Evolutionary conservation across 495 filamentous ascomycete species (phyloP).

Genomic region (Hypoxylon subgilvum): DNA sequence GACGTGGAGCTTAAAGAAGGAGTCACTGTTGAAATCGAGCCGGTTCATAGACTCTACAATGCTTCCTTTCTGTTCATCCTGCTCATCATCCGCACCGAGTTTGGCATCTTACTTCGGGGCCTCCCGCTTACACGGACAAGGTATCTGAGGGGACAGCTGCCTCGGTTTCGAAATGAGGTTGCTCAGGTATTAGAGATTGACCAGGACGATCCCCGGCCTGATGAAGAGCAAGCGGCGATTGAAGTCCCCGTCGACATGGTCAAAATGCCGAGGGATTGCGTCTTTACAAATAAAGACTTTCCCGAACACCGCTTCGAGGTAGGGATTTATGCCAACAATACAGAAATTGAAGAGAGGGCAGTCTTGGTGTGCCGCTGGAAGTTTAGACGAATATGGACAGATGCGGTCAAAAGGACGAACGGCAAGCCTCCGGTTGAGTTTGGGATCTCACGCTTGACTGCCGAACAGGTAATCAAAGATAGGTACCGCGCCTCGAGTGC

Average conservation of each 20-base stretch:
- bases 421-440: conserved; percentile 43
- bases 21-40: conserved; percentile 45
- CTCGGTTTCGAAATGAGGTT: conserved; percentile 59
- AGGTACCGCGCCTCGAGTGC: conserved; percentile 23
- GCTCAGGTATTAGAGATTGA: conserved; percentile 57
- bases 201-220: conserved; percentile 46
- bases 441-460: conserved; percentile 31
- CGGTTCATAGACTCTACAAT: conserved; percentile 19
- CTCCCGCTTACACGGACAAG: conserved; percentile 46
- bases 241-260: conserved; percentile 48
- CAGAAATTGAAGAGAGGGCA: conserved; percentile 37
- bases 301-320: conserved; percentile 43
- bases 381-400: conserved; percentile 35
- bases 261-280: conserved; percentile 47
- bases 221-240: conserved; percentile 52
- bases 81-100: conserved; percentile 40
- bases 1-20: conserved; percentile 34
- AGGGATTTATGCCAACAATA: conserved; percentile 19
- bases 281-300: conserved; percentile 61
- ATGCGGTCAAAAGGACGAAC: conserved; percentile 11
- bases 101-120: conserved; percentile 48
- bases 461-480: conserved; percentile 36
- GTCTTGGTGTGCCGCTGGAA: conserved; percentile 50
- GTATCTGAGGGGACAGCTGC: conserved; percentile 49
- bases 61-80: conserved; percentile 52